Conservation (phyloP, 2,329 filamentous ascomycete species). For the Byssoonygena ceratinophila region DNA sequence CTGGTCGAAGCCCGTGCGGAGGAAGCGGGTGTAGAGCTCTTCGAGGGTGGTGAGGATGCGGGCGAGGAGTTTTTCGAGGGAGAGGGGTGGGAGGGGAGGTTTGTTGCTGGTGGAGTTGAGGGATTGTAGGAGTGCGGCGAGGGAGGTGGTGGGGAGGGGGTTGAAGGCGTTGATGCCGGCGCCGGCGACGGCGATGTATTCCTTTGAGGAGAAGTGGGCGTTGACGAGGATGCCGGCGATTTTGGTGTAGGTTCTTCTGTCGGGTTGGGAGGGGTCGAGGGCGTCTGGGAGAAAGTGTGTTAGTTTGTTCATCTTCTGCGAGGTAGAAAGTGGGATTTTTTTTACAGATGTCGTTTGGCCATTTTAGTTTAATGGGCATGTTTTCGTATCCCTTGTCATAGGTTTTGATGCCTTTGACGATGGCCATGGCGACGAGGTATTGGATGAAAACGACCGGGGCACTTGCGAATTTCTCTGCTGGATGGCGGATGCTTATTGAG, state of each 20-base stretch:
- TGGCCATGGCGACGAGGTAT: constrained; percentile 80
- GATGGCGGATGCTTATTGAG: constrained; percentile 77
- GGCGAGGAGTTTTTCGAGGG: constrained; percentile 70
- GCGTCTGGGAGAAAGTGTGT: too few relatives aligned
- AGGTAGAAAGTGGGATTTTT: constrained; percentile 10
- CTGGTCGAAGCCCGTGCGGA: constrained; percentile 60
- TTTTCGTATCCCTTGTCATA: constrained; percentile 67
- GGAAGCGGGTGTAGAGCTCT: constrained; percentile 62
- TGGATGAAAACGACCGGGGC: constrained; percentile 88
- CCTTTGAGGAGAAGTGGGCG: constrained; percentile 63
- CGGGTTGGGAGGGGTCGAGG: constrained; percentile 49
- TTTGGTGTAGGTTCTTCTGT: constrained; percentile 58
- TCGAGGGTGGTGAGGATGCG: constrained; percentile 71
- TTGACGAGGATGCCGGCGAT: constrained; percentile 90
- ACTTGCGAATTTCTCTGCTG: constrained; percentile 56
- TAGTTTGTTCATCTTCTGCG: too few relatives aligned
- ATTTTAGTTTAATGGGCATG: constrained; percentile 79
- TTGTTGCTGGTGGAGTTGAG: constrained; percentile 30
- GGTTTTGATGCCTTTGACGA: constrained; percentile 67
- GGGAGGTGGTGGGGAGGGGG: constrained; percentile 70
- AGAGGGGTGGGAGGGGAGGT: constrained; percentile 45
- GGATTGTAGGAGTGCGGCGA: constrained; percentile 56
- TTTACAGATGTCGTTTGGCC: constrained; percentile 90
- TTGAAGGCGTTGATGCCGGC: constrained; percentile 82
- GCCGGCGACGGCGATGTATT: constrained; percentile 77